Base-by-base conservation (phyloP, 2,329 filamentous ascomycete genomes). In the Paraconiothyrium sp. region DNA sequence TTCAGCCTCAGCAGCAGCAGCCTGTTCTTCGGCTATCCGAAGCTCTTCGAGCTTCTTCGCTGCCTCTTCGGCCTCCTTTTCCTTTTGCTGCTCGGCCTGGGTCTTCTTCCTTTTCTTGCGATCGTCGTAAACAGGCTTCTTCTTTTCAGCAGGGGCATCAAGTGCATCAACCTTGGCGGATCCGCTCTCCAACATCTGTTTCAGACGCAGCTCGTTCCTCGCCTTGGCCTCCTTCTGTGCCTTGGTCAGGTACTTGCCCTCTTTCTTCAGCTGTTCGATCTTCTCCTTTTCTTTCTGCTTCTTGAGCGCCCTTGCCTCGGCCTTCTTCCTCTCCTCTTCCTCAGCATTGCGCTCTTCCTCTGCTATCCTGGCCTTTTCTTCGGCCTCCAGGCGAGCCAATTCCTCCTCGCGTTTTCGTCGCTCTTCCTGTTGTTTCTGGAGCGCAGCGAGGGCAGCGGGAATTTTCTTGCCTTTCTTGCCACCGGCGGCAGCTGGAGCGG, bases 391-490 rank as follows among this genome's bases (percentile, higher is more conserved):
- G 16, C 82, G 82, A 54, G 85, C 88, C 20, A 84, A 82, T 70
- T 92, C 90, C 73, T 93, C 90, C 71, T 90, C 84, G 60, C 81
- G 82, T 67, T 82, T 85, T 60, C 86, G 86, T n/a, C 92, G 81
- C 67, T 91, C 90, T 76, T 95, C 92, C 76, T 95, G 92, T 78
- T 94, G 91, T 81, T 91, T 92, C 82, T 94, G 92, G 35, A 96
- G 82, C 48, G 89, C 83, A 52, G 87, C 85, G 49, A 96, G 84
- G 58, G 90, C 89, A 58, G 92, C 84, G 13, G 92, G 91, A 20
- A 98, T 71, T 84, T 98, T 99, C 88, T 97, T 98, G 75, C 90
- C 90, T 84, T 97, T 97, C 48, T 88, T 89, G 32, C 85, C 82
- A 41, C 79, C 75, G 24, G 76, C 69, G 51, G 72, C 69, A 30